Evolutionary conservation across 2,329 filamentous ascomycete species (phyloP).

Genomic region (Exophiala xenobiotica): DNA sequence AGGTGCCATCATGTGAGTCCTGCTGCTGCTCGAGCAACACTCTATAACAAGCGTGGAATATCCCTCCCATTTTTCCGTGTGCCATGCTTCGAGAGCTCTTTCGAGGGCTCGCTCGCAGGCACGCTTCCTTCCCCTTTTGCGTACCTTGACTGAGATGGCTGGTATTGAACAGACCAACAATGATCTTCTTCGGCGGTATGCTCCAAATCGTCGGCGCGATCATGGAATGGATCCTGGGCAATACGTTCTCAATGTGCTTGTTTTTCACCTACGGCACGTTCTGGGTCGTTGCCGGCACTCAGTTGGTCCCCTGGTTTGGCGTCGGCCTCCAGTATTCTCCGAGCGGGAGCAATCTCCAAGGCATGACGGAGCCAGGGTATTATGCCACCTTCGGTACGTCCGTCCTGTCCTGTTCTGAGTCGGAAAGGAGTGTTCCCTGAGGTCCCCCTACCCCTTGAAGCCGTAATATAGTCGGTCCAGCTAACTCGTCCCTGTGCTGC

Average conservation of each 20-base stretch:
- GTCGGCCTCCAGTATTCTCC: constrained; percentile 12
- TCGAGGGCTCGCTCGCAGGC: no score
- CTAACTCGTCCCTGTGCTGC: background rate
- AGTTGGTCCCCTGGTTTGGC: constrained; percentile 12
- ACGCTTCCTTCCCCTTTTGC: no score
- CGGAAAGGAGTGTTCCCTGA: background rate
- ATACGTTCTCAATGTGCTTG: constrained; percentile 58
- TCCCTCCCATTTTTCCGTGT: no score
- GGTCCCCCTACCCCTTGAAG: background rate
- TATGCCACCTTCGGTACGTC: constrained; percentile 17
- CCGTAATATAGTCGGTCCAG: background rate
- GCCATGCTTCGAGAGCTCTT: no score
- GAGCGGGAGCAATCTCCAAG: constrained; percentile 3
- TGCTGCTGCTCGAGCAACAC: no score
- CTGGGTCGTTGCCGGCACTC: constrained; percentile 42
- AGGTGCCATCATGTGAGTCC: constrained; percentile 17
- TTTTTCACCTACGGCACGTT: constrained; percentile 50
- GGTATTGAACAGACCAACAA: constrained; percentile 40
- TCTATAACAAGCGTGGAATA: no score
- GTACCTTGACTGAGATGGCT: constrained; percentile 25
- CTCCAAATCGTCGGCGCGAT: constrained; percentile 34
- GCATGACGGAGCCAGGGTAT: constrained; percentile 13
- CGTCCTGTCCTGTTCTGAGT: background rate
- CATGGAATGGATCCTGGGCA: constrained; percentile 36
- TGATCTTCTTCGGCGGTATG: constrained; percentile 36